Evolutionary conservation across 805 yeast genomes (phyloP).

Genomic region (Metschnikowia cerradonensis): DNA sequence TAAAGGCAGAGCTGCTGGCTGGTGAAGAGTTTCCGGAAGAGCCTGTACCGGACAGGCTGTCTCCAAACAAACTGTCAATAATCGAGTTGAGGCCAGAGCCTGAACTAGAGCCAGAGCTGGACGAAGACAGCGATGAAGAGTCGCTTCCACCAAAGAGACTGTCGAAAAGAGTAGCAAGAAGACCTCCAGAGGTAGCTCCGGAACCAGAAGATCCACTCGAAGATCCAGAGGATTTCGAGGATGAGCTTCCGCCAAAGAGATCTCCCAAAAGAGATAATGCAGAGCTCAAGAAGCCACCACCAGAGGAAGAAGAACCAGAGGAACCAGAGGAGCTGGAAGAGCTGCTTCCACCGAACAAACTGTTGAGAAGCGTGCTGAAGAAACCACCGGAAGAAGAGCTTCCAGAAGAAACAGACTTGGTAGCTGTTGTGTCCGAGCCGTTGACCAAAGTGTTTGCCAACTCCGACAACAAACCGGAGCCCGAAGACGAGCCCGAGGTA

Average conservation of each 20-base stretch:
- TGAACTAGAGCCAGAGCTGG: conserved; percentile 5
- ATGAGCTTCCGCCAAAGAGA: conserved; percentile 2
- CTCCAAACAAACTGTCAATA: conserved; percentile 11
- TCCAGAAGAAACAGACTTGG: conserved; percentile 1
- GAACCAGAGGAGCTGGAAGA: conserved; percentile 1
- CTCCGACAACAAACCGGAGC: conserved; percentile 13
- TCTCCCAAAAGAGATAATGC: not conserved
- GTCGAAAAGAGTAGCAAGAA: conserved; percentile 3
- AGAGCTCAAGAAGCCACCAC: conserved; percentile 4
- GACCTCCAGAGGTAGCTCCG: conserved; percentile 4
- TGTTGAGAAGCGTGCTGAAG: conserved; percentile 7
- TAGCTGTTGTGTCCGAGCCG: conserved; percentile 1
- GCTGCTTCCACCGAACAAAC: conserved; percentile 7
- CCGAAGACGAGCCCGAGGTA: conserved; percentile 7
- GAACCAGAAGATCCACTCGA: conserved; percentile 2
- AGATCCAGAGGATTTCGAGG: not conserved
- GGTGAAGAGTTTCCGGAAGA: conserved; percentile 5
- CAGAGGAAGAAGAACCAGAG: conserved; percentile 2
- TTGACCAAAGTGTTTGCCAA: conserved; percentile 10
- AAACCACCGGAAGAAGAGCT: conserved; percentile 11
- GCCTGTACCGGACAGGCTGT: conserved; percentile 6
- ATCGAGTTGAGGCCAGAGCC: conserved; percentile 8
- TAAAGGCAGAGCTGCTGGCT: conserved; percentile 7
- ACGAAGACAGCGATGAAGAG: conserved; percentile 1
- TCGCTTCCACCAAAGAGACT: conserved; percentile 4